Base-by-base conservation (phyloP, 352 stramenopile genomes). In the Globisporangium recalcitrans region DNA sequence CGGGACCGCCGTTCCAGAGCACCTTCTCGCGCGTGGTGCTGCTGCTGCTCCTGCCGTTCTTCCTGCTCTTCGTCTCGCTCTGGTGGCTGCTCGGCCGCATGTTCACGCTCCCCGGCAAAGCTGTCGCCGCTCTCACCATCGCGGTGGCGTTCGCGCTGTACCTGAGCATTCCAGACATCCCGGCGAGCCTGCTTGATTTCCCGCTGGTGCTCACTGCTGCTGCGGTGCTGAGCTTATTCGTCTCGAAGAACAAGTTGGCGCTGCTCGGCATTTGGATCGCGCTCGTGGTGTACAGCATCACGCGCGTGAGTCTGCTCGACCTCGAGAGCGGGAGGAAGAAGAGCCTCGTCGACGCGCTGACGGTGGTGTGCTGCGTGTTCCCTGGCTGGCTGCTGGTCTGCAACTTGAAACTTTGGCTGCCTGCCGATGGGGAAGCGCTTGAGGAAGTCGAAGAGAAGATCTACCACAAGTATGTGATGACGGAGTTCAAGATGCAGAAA, bases 381-480 rank as follows among this genome's bases (percentile, higher is more conserved):
- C 73, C 80, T 13, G 57, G 72, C 46, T 90, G 80, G 78, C 9
- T 88, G 9, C 69, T 72, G 2, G 55, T 82, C 38, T 82, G 72
- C 59, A 80, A 72, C 14, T 52, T 87, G 46, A 63, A 65, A 2
- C 58, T 90, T 11, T 90, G 80, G 80, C 52, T 90, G 26, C 77
- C 77, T 11, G 81, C 80, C n/a, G 71, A 87, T 58, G 52, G 70
- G 4, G 56, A 73, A 5, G 56, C 63, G 38, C 75, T 90, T 0
- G 78, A 90, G 31, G 72, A 68, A 5, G 52, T 85, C n/a, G 80
- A 90, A 58, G 73, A 67, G 59, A 84, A 75, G 36, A 83, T 93
- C 52, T 91, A 91, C 58, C 66, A 85, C 26, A 71, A 87, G 60
- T 85, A 88, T 59, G 47, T 90, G 19, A 68, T 77, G 16, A 84